A percentile compares a stretch with the other conserved stretches of the same genome.
Conservation (phyloP, 139 green algal genomes). For the Micractinium conductrix region DNA sequence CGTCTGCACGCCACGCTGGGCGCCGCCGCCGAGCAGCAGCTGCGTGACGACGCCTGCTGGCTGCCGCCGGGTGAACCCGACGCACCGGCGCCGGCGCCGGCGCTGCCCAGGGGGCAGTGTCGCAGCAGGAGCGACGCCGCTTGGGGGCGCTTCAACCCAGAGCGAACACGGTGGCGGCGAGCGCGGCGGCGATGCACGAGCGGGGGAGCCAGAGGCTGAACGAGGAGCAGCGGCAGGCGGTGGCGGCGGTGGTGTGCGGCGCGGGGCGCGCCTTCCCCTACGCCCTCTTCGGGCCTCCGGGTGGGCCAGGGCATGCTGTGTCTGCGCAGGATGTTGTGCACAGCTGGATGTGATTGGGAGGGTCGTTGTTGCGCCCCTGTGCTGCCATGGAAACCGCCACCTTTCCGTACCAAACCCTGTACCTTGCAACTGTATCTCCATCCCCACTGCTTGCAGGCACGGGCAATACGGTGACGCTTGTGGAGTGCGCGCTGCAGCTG, state of each 20-base stretch:
- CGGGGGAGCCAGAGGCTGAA: constrained; percentile 52
- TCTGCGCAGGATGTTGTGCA: no score
- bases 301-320: neutral
- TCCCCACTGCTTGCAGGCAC: constrained; percentile 48
- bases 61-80: neutral
- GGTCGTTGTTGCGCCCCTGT: no score
- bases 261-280: constrained; percentile 44
- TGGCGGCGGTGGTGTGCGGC: constrained; percentile 57
- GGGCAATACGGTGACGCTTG: constrained; percentile 81
- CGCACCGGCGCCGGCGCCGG: neutral
- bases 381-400: no score
- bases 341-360: no score
- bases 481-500: constrained; percentile 61
- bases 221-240: constrained; percentile 63
- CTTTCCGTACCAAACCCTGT: no score
- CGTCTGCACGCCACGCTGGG: constrained; percentile 55
- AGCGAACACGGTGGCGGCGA: neutral
- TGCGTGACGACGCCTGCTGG: neutral
- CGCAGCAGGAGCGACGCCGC: constrained; percentile 10
- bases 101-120: neutral
- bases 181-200: neutral
- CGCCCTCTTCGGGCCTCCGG: constrained; percentile 71
- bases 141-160: neutral
- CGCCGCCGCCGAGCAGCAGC: neutral
- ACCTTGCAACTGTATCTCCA: no score